These are phyloP conservation scores for Jasminum sambac DNA, from an alignment of 257 asterid genomes.

Conservation along the genomic window DNA sequence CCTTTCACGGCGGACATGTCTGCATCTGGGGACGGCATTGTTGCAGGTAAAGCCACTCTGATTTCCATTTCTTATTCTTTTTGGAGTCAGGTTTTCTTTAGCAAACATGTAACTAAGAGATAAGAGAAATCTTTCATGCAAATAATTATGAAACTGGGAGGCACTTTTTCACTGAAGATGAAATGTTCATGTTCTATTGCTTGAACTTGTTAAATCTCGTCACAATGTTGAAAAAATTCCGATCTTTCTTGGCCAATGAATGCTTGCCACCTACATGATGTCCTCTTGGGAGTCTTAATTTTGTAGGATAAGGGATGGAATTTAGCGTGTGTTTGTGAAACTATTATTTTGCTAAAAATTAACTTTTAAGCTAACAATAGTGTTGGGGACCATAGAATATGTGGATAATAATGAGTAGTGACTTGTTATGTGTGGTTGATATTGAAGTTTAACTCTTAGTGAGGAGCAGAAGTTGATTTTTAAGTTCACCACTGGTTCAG, in stretches of 20 bases:
- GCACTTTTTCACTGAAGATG: neutral
- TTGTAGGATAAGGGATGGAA: neutral
- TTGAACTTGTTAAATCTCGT: neutral
- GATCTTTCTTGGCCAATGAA: too few relatives aligned
- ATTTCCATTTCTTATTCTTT: constrained; percentile 21
- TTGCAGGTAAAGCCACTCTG: constrained; percentile 63
- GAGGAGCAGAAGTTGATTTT: neutral
- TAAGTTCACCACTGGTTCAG: constrained; percentile 35
- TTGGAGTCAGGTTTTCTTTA: constrained; percentile 7
- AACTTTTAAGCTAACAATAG: too few relatives aligned
- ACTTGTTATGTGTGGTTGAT: too few relatives aligned
- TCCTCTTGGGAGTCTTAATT: neutral
- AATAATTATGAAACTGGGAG: neutral
- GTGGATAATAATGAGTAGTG: too few relatives aligned
- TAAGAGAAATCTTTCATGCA: neutral
- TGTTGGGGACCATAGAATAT: too few relatives aligned
- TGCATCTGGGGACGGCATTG: constrained; percentile 88
- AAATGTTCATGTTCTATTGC: neutral
- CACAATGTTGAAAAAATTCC: too few relatives aligned
- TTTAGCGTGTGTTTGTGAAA: too few relatives aligned
- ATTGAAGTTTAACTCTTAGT: too few relatives aligned
- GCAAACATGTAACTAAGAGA: neutral
- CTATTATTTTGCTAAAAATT: too few relatives aligned
- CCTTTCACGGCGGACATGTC: constrained; percentile 93
- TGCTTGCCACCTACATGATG: neutral